phyloP scores from a whole-genome alignment of 2,329 filamentous ascomycete species.

The Alternaria sp. region DNA sequence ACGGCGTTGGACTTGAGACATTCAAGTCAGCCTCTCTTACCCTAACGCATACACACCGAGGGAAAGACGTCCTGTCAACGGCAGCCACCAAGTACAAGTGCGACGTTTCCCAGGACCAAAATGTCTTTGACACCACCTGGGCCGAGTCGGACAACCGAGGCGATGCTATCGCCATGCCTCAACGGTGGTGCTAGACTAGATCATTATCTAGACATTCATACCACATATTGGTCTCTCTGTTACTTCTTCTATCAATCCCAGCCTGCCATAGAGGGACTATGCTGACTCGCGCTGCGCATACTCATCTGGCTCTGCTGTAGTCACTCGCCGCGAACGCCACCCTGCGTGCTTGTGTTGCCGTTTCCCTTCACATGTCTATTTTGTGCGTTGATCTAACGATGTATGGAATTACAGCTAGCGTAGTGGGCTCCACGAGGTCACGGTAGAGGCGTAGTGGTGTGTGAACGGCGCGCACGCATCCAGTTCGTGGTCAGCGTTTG shows the following conservation, averaged over 20 bases:
- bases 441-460: not conserved
- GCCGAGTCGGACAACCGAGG: not conserved
- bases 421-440: conserved; percentile 8
- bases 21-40: not conserved
- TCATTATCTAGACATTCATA: not conserved
- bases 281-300: not conserved
- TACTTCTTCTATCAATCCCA: not conserved
- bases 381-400: not conserved
- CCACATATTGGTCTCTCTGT: not conserved
- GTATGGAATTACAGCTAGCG: conserved; percentile 1
- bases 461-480: conserved; percentile 5
- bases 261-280: not conserved
- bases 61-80: conserved; percentile 4
- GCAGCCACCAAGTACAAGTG: conserved; percentile 8
- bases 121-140: not conserved
- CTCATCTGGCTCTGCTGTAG: not conserved
- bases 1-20: not conserved
- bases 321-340: not conserved
- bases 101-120: conserved; percentile 3
- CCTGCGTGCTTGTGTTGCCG: not conserved
- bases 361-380: conserved; percentile 4
- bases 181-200: not conserved
- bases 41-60: not conserved
- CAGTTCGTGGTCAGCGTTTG: conserved; percentile 2
- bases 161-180: not conserved